Evolutionary conservation across 805 yeast genomes (phyloP).

Genomic region (Lachancea meyersii): DNA sequence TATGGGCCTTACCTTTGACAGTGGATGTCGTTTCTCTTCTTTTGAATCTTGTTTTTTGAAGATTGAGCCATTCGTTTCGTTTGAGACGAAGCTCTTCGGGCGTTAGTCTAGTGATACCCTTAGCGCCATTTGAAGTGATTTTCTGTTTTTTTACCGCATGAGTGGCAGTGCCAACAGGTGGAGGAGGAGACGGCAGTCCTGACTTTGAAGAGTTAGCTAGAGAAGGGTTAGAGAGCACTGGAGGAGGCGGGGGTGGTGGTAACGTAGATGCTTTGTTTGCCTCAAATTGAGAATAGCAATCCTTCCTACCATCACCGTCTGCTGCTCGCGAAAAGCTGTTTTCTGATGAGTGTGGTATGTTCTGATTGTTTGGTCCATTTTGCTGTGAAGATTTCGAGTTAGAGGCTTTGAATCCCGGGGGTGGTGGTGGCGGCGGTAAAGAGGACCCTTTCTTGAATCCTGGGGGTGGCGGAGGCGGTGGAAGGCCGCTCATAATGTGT

Average conservation of each 20-base stretch:
- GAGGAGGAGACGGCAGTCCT: no score
- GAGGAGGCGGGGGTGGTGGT: no score
- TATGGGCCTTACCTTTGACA: slow-evolving; percentile 9
- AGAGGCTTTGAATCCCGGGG: slow-evolving; percentile 9
- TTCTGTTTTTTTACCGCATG: neutral
- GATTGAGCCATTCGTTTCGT: slow-evolving; percentile 45
- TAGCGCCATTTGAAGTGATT: neutral
- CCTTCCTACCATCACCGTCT: no score
- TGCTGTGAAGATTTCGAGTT: no score
- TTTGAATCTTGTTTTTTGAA: slow-evolving; percentile 54
- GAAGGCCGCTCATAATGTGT: slow-evolving; percentile 11
- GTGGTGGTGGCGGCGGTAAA: slow-evolving; percentile 29
- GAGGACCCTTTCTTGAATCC: slow-evolving; percentile 12
- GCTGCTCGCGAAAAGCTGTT: no score
- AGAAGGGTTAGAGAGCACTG: no score
- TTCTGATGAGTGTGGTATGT: no score
- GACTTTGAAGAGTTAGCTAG: no score
- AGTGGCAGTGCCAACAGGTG: slow-evolving; percentile 15
- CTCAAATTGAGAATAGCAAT: no score
- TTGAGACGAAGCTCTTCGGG: slow-evolving; percentile 33
- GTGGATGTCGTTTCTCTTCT: slow-evolving; percentile 14
- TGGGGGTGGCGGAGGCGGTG: slow-evolving; percentile 31
- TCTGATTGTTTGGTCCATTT: no score
- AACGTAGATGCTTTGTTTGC: no score
- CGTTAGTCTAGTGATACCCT: slow-evolving; percentile 8